Evolutionary conservation across 208 protist genomes (phyloP), one percentile per base, ranked within the genome.

Genomic region (Acanthamoeba lenticulata): DNA sequence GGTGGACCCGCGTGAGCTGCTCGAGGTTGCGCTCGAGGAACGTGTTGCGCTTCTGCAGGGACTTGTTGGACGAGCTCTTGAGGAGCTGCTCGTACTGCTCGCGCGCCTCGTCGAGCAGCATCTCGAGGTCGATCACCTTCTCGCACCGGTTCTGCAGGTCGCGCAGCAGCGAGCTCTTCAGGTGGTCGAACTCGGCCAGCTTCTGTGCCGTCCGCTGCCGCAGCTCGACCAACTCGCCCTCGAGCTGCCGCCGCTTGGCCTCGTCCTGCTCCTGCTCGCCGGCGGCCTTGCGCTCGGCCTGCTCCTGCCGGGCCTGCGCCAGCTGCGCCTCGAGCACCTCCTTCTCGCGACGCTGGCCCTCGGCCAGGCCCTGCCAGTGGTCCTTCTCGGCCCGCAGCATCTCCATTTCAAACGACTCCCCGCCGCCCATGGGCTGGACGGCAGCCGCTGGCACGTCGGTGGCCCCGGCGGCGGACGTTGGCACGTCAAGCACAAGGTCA

Each of bases 51-150:
- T 91, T 91, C 55, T 91, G 85, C 52, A 91, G 57, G 13, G 85
- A 91, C 49, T 91, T 91, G 85, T 91, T 91, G 32, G 85, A 91
- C 1, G 85, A 91, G 55, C 69, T 91, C 57, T 91, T 91, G 52
- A 91, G 85, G 1, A 91, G 85, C 34, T 91, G 85, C 32, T 91
- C 85, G 52, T 91, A 91, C 85, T 91, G 85, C 85, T 91, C 85
- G 44, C 85, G 44, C 3, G 85, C 85, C 24, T 91, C 85, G 38
- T 91, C 85, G 17, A 91, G 55, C 19, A 91, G 38, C 85, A 91
- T 91, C 55, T 91, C 85, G 21, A 91, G 24, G 69, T 91, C 85
- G 29, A 91, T 91, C 5, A 91, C 85, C 36, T 91, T 91, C 38
- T 91, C 85, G 49, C 85, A 91, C 40, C 85, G 2, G 85, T 91